Evolutionary conservation across 1,284 basidiomycete species (phyloP).

Genomic region (Stygiomarasmius scandens): DNA sequence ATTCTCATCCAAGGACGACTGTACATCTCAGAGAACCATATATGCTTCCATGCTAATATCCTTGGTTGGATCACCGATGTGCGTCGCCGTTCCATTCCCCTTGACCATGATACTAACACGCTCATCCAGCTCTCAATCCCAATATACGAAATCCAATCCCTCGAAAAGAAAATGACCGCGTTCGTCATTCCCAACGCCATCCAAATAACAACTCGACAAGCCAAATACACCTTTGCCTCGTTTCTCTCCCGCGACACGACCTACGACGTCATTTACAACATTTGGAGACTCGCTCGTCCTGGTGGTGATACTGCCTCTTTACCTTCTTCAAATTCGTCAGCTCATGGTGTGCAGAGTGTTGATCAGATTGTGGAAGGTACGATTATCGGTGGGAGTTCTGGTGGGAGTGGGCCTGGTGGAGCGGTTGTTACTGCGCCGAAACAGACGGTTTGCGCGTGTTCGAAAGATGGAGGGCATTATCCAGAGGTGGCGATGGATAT

Average conservation of each 20-base stretch:
- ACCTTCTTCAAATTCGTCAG: background rate
- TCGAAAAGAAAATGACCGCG: constrained; percentile 99
- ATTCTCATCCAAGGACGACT: constrained; percentile 95
- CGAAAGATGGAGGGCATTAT: constrained; percentile 73
- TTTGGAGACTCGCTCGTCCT: constrained; percentile 92
- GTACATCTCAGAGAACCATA: constrained; percentile 97
- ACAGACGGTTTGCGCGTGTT: constrained; percentile 81
- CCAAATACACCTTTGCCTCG: constrained; percentile 92
- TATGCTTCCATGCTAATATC: constrained; percentile 98
- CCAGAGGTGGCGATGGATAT: constrained; percentile 77
- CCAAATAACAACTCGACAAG: constrained; percentile 81
- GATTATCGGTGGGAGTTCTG: constrained; percentile 14
- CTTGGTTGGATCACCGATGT: constrained; percentile 99
- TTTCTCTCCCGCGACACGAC: constrained; percentile 96
- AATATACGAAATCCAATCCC: constrained; percentile 85
- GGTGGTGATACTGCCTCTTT: constrained; percentile 55
- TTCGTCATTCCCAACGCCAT: constrained; percentile 99
- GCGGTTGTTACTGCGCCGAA: constrained; percentile 18
- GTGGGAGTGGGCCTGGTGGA: constrained; percentile 19
- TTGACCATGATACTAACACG: constrained; percentile 3
- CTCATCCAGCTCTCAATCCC: constrained; percentile 79
- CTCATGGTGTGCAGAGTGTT: background rate
- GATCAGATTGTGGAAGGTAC: constrained; percentile 21
- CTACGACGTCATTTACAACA: constrained; percentile 94
- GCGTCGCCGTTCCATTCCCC: constrained; percentile 30